Evolutionary conservation across 768 basidiomycete genomes (phyloP).

Genomic region (Asterophora parasitica): DNA sequence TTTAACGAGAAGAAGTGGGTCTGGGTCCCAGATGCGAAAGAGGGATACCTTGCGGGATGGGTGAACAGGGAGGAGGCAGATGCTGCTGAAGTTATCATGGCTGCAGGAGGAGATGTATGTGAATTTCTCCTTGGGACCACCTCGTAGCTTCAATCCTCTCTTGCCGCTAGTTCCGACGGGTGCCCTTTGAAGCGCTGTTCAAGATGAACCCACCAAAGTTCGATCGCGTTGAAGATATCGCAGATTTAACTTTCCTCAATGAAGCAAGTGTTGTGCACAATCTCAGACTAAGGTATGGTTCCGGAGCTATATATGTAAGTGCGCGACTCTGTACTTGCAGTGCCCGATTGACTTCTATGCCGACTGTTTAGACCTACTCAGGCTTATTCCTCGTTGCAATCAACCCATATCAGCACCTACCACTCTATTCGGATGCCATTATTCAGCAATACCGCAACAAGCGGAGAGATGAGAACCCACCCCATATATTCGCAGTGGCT

Average conservation of each 20-base stretch:
- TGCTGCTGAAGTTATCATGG: constrained; percentile 78
- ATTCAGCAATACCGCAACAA: constrained; percentile 88
- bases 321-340: constrained; percentile 1
- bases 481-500: constrained; percentile 96
- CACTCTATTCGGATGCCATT: constrained; percentile 85
- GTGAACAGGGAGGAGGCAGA: constrained; percentile 85
- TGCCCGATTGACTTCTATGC: constrained; percentile 4
- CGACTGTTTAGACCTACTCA: constrained; percentile 70
- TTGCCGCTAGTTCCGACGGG: constrained; percentile 30
- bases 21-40: constrained; percentile 90
- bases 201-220: constrained; percentile 99
- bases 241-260: constrained; percentile 95
- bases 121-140: constrained; percentile 2
- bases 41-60: constrained; percentile 95
- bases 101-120: constrained; percentile 75
- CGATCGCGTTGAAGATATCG: constrained; percentile 96
- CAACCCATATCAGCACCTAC: constrained; percentile 92
- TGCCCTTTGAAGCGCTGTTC: constrained; percentile 77
- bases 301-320: constrained; percentile 88
- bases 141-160: not conserved
- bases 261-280: constrained; percentile 99
- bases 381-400: constrained; percentile 97
- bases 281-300: constrained; percentile 84
- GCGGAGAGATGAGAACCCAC: constrained; percentile 87
- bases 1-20: constrained; percentile 99